These are phyloP conservation scores for Drechslerella coelobrocha DNA, from an alignment of 2,329 filamentous ascomycete species.

Conservation along the genomic window DNA sequence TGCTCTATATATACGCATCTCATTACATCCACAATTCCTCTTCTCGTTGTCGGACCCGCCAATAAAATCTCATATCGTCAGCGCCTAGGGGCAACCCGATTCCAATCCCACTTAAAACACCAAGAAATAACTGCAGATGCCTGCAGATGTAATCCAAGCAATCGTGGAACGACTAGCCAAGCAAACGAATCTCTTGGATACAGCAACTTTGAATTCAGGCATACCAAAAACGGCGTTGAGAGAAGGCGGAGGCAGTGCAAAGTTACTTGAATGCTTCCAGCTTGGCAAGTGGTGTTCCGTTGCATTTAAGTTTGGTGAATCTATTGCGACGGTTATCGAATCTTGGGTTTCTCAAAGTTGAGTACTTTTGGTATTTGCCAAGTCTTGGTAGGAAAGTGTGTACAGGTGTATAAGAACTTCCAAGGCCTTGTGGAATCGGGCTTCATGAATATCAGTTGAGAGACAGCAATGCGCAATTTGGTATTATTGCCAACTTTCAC, in stretches of 20 bases:
- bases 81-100: slow-evolving; percentile 11
- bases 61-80: too few relatives aligned
- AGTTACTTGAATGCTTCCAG: slow-evolving; percentile 20
- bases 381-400: slow-evolving; percentile 12
- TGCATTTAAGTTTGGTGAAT: not conserved
- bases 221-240: slow-evolving; percentile 3
- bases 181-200: slow-evolving; percentile 2
- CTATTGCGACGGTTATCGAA: not conserved
- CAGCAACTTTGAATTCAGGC: not conserved
- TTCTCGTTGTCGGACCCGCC: too few relatives aligned
- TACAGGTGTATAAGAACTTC: slow-evolving; percentile 8
- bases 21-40: too few relatives aligned
- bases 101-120: slow-evolving; percentile 8
- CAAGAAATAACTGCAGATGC: slow-evolving; percentile 23
- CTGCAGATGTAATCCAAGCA: slow-evolving; percentile 32
- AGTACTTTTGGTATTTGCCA: not conserved
- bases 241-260: not conserved
- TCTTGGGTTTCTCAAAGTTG: not conserved
- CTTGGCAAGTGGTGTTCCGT: too few relatives aligned
- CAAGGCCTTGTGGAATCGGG: slow-evolving; percentile 24
- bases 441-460: slow-evolving; percentile 11
- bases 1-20: too few relatives aligned
- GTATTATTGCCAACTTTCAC: not conserved
- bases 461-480: not conserved
- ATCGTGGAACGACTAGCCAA: slow-evolving; percentile 14